These are phyloP conservation scores for Boletellus sp. DNA, from an alignment of 1,284 basidiomycete genomes.

Conservation along the genomic window DNA sequence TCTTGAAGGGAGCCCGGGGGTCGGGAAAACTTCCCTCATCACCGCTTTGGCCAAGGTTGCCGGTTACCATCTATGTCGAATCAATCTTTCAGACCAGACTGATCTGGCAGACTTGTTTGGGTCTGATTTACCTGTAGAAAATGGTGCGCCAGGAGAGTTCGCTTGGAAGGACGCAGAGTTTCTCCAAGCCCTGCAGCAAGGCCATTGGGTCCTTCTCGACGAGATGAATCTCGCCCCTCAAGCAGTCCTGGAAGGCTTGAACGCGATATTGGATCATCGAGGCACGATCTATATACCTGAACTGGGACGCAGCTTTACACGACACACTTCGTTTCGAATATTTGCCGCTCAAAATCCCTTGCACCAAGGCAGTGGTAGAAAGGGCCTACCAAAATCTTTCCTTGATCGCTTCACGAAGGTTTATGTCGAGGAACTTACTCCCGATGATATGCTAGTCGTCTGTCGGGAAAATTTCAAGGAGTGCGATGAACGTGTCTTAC, in stretches of 20 bases:
- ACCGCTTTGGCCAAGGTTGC: conserved; percentile 82
- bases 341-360: conserved; percentile 99
- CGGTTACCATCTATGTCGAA: conserved; percentile 84
- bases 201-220: conserved; percentile 95
- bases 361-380: conserved; percentile 94
- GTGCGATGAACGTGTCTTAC: conserved; percentile 52
- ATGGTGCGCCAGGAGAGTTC: conserved; percentile 89
- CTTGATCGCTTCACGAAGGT: conserved; percentile 98
- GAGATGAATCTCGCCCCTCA: conserved; percentile 99
- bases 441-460: conserved; percentile 78
- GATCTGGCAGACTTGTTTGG: conserved; percentile 97
- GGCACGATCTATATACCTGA: conserved; percentile 96
- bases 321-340: conserved; percentile 91
- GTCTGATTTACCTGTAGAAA: conserved; percentile 93
- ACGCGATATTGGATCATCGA: conserved; percentile 94
- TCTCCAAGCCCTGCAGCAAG: conserved; percentile 86
- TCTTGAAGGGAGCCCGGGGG: conserved; percentile 96
- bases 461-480: conserved; percentile 74
- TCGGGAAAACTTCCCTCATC: conserved; percentile 97
- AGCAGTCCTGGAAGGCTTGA: conserved; percentile 94
- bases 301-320: conserved; percentile 83
- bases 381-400: conserved; percentile 96
- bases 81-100: conserved; percentile 98
- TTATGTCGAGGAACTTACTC: conserved; percentile 84
- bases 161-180: conserved; percentile 98